Base-by-base conservation (phyloP, 2,329 filamentous ascomycete genomes). In the Arthrobotrys sphaeroides region DNA sequence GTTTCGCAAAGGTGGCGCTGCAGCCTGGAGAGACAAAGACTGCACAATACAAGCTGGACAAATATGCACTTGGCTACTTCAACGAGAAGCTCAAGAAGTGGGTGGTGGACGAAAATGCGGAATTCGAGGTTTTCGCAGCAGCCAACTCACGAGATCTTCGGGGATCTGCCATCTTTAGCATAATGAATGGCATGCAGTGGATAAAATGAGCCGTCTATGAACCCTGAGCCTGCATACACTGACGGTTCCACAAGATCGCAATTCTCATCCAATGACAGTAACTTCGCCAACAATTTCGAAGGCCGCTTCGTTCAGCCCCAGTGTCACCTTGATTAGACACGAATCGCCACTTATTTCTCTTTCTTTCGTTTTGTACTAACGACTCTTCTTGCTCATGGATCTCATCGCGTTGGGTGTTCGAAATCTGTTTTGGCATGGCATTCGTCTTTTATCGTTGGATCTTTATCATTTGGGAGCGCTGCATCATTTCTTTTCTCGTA, bases 21-120 rank as follows among this genome's bases (percentile, higher is more conserved):
- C 79, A 82, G 36, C 78, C 82, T 0, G 82, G 83, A 1, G 81
- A 83, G 53, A 82, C 80, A 59, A 80, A 79, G 38, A 78, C 77
- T 2, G 81, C 83, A 0, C 80, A 81, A 20, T 78, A 87, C 40
- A 81, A 77, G 22, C 78, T 86, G 3, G 82, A 86, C 76, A 85
- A 84, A 78, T 83, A 86, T 68, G 84, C 84, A 2, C 82, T 85
- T 7, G 84, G 85, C 2, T 91, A 91, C 81, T 91, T 88, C 77
- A 88, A 91, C 77, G 72, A 77, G 36, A 79, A 74, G 70, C 61
- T 75, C 45, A 77, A 69, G 65, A 78, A 73, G n/a, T 79, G 78
- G 80, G 78, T 78, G 49, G 79, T 78, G 73, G 80, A 77, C 64
- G 78, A 76, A 73, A 79, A 78, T 72, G 79, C 76, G 5, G 76